These are phyloP conservation scores for Penicillium psychrosexuale DNA, from an alignment of 2,329 filamentous ascomycete species.

Conservation along the genomic window DNA sequence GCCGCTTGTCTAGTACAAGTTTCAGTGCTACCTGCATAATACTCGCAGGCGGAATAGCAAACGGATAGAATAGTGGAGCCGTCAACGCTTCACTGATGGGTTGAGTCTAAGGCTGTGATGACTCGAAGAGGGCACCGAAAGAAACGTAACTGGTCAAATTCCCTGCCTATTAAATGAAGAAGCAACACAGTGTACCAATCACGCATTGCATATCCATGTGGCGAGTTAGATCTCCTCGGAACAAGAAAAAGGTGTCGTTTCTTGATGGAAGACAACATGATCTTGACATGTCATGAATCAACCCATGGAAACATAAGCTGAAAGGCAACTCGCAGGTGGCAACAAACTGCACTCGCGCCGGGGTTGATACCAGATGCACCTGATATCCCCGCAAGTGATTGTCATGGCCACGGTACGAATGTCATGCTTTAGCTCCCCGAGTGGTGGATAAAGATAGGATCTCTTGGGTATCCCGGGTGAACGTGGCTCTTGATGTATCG, in stretches of 20 bases:
- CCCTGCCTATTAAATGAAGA: conserved; percentile 63
- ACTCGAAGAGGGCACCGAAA: conserved; percentile 59
- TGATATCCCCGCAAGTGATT: not conserved
- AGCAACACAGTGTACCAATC: conserved; percentile 71
- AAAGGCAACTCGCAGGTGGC: conserved; percentile 13
- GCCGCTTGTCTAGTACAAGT: conserved; percentile 18
- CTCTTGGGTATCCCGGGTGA: conserved; percentile 20
- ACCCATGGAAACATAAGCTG: not conserved
- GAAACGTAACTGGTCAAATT: conserved; percentile 72
- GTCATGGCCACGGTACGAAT: not conserved
- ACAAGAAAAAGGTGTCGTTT: conserved; percentile 2
- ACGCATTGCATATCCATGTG: conserved; percentile 76
- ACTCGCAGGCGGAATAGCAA: conserved; percentile 65
- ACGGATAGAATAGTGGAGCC: conserved; percentile 68
- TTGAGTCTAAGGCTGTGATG: conserved; percentile 24
- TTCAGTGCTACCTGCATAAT: conserved; percentile 45
- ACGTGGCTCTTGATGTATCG: conserved; percentile 25
- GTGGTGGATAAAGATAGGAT: conserved; percentile 8
- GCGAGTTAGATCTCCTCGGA: conserved; percentile 2
- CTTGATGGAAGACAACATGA: conserved; percentile 1
- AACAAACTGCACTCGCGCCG: conserved; percentile 10
- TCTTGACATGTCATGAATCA: not conserved
- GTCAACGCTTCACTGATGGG: conserved; percentile 62
- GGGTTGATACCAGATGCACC: conserved; percentile 9
- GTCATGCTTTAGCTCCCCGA: not conserved